A percentile compares a stretch with the other conserved stretches of the same genome.
Evolutionary conservation across 108 stramenopile species (phyloP).

Genomic region (Skeletonema menzelii): DNA sequence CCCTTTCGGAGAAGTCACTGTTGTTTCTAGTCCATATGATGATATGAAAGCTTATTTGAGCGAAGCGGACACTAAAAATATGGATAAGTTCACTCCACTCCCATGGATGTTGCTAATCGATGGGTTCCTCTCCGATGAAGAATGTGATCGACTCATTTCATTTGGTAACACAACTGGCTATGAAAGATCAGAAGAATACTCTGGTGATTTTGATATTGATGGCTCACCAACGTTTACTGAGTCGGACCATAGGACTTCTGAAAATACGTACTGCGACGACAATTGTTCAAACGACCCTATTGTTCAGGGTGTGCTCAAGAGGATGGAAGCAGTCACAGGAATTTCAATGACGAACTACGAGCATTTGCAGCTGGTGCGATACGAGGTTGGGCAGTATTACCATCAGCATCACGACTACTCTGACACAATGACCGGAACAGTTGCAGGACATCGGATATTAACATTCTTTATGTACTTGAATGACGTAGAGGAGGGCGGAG

Average conservation of each 20-base stretch:
- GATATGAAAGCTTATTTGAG: slow-evolving; percentile 13
- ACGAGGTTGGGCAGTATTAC: slow-evolving; percentile 57
- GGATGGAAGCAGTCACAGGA: slow-evolving; percentile 49
- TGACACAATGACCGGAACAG: not conserved
- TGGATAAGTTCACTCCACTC: slow-evolving; percentile 18
- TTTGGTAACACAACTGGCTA: slow-evolving; percentile 66
- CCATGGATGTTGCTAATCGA: slow-evolving; percentile 73
- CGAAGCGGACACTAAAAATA: slow-evolving; percentile 23
- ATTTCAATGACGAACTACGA: slow-evolving; percentile 54
- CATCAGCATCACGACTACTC: slow-evolving; percentile 42
- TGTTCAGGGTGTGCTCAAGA: slow-evolving; percentile 36
- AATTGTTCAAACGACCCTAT: slow-evolving; percentile 41
- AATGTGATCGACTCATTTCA: slow-evolving; percentile 69
- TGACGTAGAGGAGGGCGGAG: slow-evolving; percentile 65
- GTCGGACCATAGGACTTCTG: slow-evolving; percentile 32
- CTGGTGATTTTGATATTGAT: slow-evolving; percentile 6
- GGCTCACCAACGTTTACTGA: slow-evolving; percentile 4
- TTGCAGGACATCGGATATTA: slow-evolving; percentile 52
- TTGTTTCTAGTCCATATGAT: slow-evolving; percentile 34
- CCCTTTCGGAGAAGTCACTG: slow-evolving; percentile 30
- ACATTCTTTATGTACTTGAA: slow-evolving; percentile 68
- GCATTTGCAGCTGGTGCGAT: slow-evolving; percentile 58
- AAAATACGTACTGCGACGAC: slow-evolving; percentile 34
- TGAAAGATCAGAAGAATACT: slow-evolving; percentile 48
- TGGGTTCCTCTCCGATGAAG: slow-evolving; percentile 70